Percentiles rank a stretch among this genome's conserved stretches.
Conservation (phyloP, 2,329 filamentous ascomycete species). For the Verticillium klebahnii region DNA sequence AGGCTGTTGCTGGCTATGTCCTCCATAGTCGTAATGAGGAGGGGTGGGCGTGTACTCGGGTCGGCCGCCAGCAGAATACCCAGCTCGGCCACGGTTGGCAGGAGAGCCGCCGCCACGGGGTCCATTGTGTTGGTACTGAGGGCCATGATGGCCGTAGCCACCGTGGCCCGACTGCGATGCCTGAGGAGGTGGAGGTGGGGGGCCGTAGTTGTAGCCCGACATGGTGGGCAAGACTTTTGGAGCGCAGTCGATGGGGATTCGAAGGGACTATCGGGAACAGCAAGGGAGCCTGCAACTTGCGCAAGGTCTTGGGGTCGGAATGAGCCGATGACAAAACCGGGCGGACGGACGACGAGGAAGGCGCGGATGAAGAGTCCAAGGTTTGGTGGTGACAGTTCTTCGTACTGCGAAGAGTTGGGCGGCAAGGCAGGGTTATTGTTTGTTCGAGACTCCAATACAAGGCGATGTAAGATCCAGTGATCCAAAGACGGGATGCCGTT, state of each 20-base stretch:
- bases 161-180: conserved; percentile 23
- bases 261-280: not conserved
- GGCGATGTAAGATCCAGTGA: not conserved
- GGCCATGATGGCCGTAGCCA: conserved; percentile 33
- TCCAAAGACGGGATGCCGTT: not conserved
- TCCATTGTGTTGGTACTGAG: conserved; percentile 31
- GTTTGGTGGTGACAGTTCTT: not conserved
- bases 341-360: not conserved
- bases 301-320: not conserved
- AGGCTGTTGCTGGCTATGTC: conserved; percentile 24
- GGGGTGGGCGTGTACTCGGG: conserved; percentile 35
- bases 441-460: not conserved
- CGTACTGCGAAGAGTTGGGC: not conserved
- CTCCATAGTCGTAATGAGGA: conserved; percentile 37
- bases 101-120: conserved; percentile 32
- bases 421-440: not conserved
- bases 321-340: not conserved
- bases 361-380: not conserved
- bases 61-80: conserved; percentile 31
- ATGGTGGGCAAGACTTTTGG: conserved; percentile 22
- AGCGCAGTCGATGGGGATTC: not conserved
- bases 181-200: conserved; percentile 43
- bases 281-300: not conserved
- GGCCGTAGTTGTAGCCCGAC: conserved; percentile 50
- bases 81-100: conserved; percentile 33